phyloP scores from a whole-genome alignment of 345 rosid species.

The Camelina sativa region DNA sequence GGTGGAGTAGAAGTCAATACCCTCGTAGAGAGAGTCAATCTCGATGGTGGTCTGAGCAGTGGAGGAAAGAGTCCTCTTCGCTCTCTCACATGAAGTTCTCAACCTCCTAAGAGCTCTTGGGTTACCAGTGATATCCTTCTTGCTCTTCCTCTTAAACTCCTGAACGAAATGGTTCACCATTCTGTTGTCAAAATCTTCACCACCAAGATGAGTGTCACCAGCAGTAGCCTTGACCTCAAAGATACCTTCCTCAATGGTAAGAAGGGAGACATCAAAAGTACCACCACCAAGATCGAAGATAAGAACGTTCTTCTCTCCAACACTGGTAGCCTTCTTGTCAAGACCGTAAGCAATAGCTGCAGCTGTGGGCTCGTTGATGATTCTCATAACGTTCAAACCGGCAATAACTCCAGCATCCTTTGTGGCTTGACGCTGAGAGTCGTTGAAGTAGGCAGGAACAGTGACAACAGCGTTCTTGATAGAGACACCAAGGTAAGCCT shows the following conservation, averaged over 20 bases:
- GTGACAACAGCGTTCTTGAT: conserved; percentile 81
- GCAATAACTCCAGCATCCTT: conserved; percentile 84
- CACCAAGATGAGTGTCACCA: conserved; percentile 82
- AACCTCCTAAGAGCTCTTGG: conserved; percentile 82
- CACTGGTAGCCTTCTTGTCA: conserved; percentile 78
- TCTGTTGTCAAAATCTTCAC: conserved; percentile 80
- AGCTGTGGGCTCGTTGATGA: conserved; percentile 79
- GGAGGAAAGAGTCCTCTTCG: conserved; percentile 71
- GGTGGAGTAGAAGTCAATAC: conserved; percentile 71
- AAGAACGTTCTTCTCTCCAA: conserved; percentile 74
- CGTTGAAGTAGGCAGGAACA: conserved; percentile 80
- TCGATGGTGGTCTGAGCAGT: conserved; percentile 78
- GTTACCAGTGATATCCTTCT: conserved; percentile 71
- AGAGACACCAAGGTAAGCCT: conserved; percentile 70
- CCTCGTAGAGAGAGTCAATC: conserved; percentile 75
- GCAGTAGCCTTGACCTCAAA: conserved; percentile 83
- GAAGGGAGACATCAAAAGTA: conserved; percentile 81
- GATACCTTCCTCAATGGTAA: conserved; percentile 79
- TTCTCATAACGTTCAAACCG: conserved; percentile 75
- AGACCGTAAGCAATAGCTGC: conserved; percentile 88
- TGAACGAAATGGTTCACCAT: conserved; percentile 82
- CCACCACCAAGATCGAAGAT: conserved; percentile 88
- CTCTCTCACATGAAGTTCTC: conserved; percentile 76
- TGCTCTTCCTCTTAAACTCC: conserved; percentile 72
- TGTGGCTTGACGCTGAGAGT: conserved; percentile 84